Conservation (phyloP, 768 basidiomycete species). For the Asterophora parasitica region DNA sequence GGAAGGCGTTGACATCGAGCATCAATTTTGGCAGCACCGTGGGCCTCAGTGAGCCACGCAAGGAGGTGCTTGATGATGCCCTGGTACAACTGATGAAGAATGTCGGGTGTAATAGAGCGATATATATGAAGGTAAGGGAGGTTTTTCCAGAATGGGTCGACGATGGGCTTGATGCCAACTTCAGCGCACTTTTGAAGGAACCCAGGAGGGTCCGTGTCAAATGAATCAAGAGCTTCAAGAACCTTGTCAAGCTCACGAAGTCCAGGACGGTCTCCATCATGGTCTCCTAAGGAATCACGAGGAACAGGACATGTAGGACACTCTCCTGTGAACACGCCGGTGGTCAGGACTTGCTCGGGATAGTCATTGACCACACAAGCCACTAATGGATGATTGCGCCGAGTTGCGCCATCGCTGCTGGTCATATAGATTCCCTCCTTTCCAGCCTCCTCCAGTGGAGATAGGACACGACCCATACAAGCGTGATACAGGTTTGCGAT, state of each 20-base stretch:
- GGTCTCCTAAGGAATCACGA: conserved; percentile 15
- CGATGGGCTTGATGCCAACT: conserved; percentile 21
- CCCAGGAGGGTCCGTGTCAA: too few species aligned
- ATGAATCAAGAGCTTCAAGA: too few species aligned
- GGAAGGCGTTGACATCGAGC: conserved; percentile 27
- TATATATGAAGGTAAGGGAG: conserved; percentile 24
- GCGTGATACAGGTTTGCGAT: conserved; percentile 30
- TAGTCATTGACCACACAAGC: conserved; percentile 36
- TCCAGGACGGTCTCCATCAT: conserved; percentile 7
- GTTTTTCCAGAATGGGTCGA: conserved; percentile 20
- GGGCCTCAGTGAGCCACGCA: conserved; percentile 23
- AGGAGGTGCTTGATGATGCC: conserved; percentile 30
- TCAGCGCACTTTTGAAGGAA: not conserved
- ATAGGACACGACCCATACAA: conserved; percentile 25
- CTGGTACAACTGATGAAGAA: conserved; percentile 31
- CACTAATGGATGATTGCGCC: conserved; percentile 28
- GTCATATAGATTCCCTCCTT: conserved; percentile 18
- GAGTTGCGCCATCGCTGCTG: conserved; percentile 29
- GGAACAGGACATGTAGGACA: conserved; percentile 15
- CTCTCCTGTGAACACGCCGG: conserved; percentile 18
- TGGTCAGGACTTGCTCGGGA: conserved; percentile 39
- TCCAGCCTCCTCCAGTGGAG: conserved; percentile 24
- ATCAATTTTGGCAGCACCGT: conserved; percentile 29
- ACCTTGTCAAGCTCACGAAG: not conserved
- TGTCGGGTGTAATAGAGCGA: conserved; percentile 24